Evolutionary conservation across 495 filamentous ascomycete genomes (phyloP), one percentile per base, ranked within the genome.

Genomic region (Aspergillus carlsbadensis): DNA sequence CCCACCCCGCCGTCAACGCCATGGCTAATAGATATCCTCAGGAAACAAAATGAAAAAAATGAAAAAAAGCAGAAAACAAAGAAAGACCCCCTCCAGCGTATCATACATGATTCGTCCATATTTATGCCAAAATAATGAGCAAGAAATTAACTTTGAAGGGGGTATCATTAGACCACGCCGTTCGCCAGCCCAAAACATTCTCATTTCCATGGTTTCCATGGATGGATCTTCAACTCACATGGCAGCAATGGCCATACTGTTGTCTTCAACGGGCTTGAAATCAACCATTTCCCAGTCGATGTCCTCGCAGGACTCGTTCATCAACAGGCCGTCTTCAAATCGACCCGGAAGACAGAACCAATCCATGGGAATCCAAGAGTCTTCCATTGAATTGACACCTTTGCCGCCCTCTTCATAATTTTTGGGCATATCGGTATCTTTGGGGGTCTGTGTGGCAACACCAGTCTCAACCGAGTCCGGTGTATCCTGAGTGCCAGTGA

Each of bases 381-480:
- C 65, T 10, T 72, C 67, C 5, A 63, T 41, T 24, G 34, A 41
- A 20, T 57, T 60, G 7, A 40, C 34, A 11, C 54, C 58, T 18
- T 70, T 65, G 36, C 59, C 53, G 20, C 50, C 52, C 39, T 59
- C 17, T 15, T 70, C 65, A 6, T 61, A 58, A 26, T 15, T 45
- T 36, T 58, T 59, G 18, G 61, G 49, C 7, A 64, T 36, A 13
- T 66, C 64, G 10, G 50, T 64, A 53, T 73, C 71, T 56, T 71
- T 70, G 7, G 73, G 73, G 6, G 73, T 77, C 49, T 71, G 60
- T 6, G 70, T 76, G 49, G 65, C 65, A 13, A 72, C 22, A 7
- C 59, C 66, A 22, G 63, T 61, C 49, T 75, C 74, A 10, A 69
- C 59, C 2, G 74, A 75, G 46, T 76, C 75, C 7, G 75, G 75